Conservation (phyloP, 2,329 filamentous ascomycete species). For the Xylariaceae sp. region DNA sequence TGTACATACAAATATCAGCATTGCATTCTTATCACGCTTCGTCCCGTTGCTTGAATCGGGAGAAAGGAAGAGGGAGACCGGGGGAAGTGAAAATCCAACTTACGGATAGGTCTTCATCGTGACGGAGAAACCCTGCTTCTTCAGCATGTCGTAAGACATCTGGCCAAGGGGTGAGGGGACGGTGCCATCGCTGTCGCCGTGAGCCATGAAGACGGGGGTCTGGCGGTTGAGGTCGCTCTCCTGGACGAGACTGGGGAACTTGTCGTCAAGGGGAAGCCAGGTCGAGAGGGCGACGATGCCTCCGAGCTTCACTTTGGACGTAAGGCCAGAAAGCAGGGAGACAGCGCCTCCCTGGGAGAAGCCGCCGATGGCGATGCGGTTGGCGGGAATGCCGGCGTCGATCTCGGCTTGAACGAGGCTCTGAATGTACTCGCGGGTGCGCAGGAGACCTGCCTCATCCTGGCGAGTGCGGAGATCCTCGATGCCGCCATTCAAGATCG, state of each 20-base stretch:
- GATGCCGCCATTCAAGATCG: slow-evolving; percentile 26
- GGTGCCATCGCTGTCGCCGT: slow-evolving; percentile 72
- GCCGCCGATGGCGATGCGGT: slow-evolving; percentile 79
- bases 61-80: neutral
- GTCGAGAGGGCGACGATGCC: slow-evolving; percentile 82
- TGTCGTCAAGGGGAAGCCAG: slow-evolving; percentile 68
- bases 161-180: slow-evolving; percentile 66
- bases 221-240: slow-evolving; percentile 57
- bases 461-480: slow-evolving; percentile 33
- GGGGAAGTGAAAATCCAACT: slow-evolving; percentile 29
- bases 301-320: slow-evolving; percentile 66
- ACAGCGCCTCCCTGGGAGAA: slow-evolving; percentile 88
- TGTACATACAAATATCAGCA: slow-evolving; percentile 31
- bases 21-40: neutral
- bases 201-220: slow-evolving; percentile 83
- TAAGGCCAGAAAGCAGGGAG: slow-evolving; percentile 74
- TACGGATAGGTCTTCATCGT: slow-evolving; percentile 72
- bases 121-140: slow-evolving; percentile 65
- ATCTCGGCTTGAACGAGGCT: slow-evolving; percentile 75
- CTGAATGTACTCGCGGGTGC: slow-evolving; percentile 71
- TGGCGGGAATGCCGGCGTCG: slow-evolving; percentile 70
- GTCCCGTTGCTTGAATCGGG: neutral
- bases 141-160: slow-evolving; percentile 61
- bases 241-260: slow-evolving; percentile 53
- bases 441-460: slow-evolving; percentile 67